A percentile compares a stretch with the other conserved stretches of the same genome.
Conservation (phyloP, 2,329 filamentous ascomycete species). For the Xylariaceae sp. region DNA sequence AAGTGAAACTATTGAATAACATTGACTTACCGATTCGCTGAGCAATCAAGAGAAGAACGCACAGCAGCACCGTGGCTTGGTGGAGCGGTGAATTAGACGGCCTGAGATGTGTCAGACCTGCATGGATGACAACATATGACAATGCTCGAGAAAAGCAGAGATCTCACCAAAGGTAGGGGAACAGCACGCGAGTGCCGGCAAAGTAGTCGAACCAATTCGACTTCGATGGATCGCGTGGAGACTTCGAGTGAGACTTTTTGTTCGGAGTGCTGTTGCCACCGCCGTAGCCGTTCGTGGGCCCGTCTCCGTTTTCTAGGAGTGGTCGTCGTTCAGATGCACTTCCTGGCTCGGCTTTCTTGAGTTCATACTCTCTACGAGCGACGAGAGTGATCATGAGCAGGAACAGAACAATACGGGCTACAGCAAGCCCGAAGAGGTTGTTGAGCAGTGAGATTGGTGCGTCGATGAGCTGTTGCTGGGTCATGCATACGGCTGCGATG, state of each 20-base stretch:
- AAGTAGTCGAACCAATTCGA: slow-evolving; percentile 43
- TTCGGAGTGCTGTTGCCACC: slow-evolving; percentile 5
- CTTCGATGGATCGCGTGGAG: slow-evolving; percentile 19
- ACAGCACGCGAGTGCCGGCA: slow-evolving; percentile 40
- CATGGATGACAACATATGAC: neutral
- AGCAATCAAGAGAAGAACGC: slow-evolving; percentile 37
- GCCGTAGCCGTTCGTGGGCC: slow-evolving; percentile 29
- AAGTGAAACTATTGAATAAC: no score
- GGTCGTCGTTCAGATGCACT: slow-evolving; percentile 35
- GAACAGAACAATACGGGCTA: slow-evolving; percentile 32
- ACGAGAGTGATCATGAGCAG: slow-evolving; percentile 34
- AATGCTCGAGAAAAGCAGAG: neutral
- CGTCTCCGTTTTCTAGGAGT: slow-evolving; percentile 38
- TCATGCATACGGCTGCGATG: slow-evolving; percentile 34
- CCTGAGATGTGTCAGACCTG: slow-evolving; percentile 26
- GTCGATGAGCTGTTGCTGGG: slow-evolving; percentile 29
- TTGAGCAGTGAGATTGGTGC: slow-evolving; percentile 30
- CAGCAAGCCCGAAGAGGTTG: slow-evolving; percentile 29
- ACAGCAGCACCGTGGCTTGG: slow-evolving; percentile 39
- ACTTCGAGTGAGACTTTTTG: slow-evolving; percentile 9
- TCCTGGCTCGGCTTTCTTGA: slow-evolving; percentile 31
- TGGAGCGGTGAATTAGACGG: slow-evolving; percentile 39
- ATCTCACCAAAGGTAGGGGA: slow-evolving; percentile 41
- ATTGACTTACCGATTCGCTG: slow-evolving; percentile 33
- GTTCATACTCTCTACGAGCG: slow-evolving; percentile 30